These are phyloP conservation scores for Penicillium sclerotiorum DNA, from an alignment of 2,329 filamentous ascomycete genomes.

Conservation along the genomic window DNA sequence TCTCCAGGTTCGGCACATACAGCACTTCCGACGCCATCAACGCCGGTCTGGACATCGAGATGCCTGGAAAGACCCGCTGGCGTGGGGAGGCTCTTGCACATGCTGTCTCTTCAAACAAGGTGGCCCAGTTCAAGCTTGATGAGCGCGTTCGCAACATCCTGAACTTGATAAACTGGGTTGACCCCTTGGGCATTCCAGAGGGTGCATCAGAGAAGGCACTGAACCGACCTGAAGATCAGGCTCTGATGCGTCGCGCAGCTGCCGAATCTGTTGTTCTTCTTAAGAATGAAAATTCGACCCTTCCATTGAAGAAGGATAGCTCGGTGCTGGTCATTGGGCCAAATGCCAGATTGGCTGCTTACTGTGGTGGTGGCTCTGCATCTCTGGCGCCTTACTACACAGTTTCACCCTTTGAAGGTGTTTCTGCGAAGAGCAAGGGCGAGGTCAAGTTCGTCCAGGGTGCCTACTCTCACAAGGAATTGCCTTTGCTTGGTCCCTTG, in stretches of 20 bases:
- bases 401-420: constrained; percentile 48
- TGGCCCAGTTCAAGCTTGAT: constrained; percentile 58
- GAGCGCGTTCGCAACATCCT: constrained; percentile 61
- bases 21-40: constrained; percentile 48
- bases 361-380: constrained; percentile 67
- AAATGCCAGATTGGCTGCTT: constrained; percentile 52
- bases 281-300: constrained; percentile 67
- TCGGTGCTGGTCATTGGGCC: constrained; percentile 58
- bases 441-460: constrained; percentile 59
- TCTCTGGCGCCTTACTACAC: constrained; percentile 52
- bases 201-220: constrained; percentile 56
- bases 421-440: constrained; percentile 38
- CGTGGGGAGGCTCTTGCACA: constrained; percentile 44
- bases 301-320: constrained; percentile 58
- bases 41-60: constrained; percentile 51
- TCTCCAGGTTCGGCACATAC: constrained; percentile 49
- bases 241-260: constrained; percentile 66
- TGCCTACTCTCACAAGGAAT: constrained; percentile 65
- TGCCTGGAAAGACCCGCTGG: constrained; percentile 51
- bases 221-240: constrained; percentile 64
- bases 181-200: constrained; percentile 58
- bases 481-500: constrained; percentile 60
- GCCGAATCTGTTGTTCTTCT: constrained; percentile 72
- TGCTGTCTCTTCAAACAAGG: constrained; percentile 59
- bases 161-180: constrained; percentile 61